These are phyloP conservation scores for Axilococcus clingmanii DNA, from an alignment of 139 green algal species.

Conservation along the genomic window DNA sequence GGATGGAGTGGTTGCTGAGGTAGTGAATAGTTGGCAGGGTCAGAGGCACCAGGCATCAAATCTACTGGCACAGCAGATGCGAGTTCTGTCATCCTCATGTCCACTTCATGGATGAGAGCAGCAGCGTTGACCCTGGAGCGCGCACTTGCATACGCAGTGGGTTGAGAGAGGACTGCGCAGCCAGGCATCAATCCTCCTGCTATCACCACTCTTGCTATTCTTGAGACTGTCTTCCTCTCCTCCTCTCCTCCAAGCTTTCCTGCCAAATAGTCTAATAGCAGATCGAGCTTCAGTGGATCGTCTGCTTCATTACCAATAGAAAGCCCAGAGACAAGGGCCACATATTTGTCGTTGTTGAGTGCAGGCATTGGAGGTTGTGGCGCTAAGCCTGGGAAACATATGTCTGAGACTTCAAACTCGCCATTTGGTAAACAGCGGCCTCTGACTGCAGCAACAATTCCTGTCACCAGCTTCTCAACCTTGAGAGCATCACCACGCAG, in stretches of 20 bases:
- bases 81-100: constrained; percentile 61
- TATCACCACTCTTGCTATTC: constrained; percentile 66
- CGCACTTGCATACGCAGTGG: constrained; percentile 38
- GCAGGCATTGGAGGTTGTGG: constrained; percentile 29
- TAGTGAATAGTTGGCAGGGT: constrained; percentile 84
- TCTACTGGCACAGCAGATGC: constrained; percentile 76
- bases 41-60: constrained; percentile 84
- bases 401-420: constrained; percentile 56
- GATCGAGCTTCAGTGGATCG: constrained; percentile 30
- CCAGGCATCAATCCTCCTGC: constrained; percentile 42
- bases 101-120: constrained; percentile 48
- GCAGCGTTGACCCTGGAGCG: constrained; percentile 42
- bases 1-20: constrained; percentile 94
- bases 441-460: constrained; percentile 70
- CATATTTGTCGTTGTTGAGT: constrained; percentile 46
- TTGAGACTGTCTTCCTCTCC: constrained; percentile 43
- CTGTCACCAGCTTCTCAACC: constrained; percentile 56
- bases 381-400: constrained; percentile 24
- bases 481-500: constrained; percentile 41
- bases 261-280: constrained; percentile 77
- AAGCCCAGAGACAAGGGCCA: constrained; percentile 85
- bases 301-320: constrained; percentile 45
- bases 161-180: constrained; percentile 32
- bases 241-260: constrained; percentile 60
- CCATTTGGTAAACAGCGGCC: constrained; percentile 51